A percentile compares a stretch with the other conserved stretches of the same genome.
These are phyloP conservation scores for Stachybotrys chlorohalonatus DNA, from an alignment of 2,329 filamentous ascomycete species.

Conservation along the genomic window DNA sequence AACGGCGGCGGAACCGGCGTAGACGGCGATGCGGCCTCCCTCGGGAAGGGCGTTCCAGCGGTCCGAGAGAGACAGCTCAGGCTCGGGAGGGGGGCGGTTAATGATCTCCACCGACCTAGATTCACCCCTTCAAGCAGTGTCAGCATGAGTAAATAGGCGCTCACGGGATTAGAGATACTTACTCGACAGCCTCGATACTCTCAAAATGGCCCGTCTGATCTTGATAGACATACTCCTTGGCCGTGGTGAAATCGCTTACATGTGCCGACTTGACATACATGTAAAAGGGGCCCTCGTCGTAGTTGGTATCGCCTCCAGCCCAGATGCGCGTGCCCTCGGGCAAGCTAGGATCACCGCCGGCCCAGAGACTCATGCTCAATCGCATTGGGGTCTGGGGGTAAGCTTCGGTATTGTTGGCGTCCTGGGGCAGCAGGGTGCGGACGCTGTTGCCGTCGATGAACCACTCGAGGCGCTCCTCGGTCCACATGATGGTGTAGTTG, in stretches of 20 bases:
- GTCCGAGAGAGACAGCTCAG: slow-evolving; percentile 35
- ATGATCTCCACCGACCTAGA: slow-evolving; percentile 43
- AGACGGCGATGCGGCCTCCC: slow-evolving; percentile 43
- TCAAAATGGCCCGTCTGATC: slow-evolving; percentile 53
- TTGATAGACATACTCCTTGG: slow-evolving; percentile 56
- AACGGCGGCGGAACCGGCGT: slow-evolving; percentile 34
- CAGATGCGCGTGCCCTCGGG: slow-evolving; percentile 52
- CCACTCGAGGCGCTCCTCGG: slow-evolving; percentile 55
- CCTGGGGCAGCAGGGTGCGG: slow-evolving; percentile 51
- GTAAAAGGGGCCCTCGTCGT: slow-evolving; percentile 54
- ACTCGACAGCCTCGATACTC: slow-evolving; percentile 52
- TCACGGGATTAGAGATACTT: slow-evolving; percentile 18
- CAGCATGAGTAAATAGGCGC: background rate
- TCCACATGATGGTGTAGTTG: slow-evolving; percentile 74
- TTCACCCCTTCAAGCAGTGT: slow-evolving; percentile 35
- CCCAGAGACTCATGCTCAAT: slow-evolving; percentile 58
- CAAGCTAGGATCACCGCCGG: slow-evolving; percentile 48
- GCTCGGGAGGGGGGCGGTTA: slow-evolving; percentile 13
- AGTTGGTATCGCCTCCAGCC: slow-evolving; percentile 64
- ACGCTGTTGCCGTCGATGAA: slow-evolving; percentile 59
- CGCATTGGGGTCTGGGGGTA: slow-evolving; percentile 74
- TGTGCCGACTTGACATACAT: slow-evolving; percentile 61
- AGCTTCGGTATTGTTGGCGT: slow-evolving; percentile 46
- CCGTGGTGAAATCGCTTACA: slow-evolving; percentile 50
- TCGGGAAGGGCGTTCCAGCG: slow-evolving; percentile 45